Base-by-base conservation (phyloP, 805 yeast species). In the Saccharomycopsis selenospora region DNA sequence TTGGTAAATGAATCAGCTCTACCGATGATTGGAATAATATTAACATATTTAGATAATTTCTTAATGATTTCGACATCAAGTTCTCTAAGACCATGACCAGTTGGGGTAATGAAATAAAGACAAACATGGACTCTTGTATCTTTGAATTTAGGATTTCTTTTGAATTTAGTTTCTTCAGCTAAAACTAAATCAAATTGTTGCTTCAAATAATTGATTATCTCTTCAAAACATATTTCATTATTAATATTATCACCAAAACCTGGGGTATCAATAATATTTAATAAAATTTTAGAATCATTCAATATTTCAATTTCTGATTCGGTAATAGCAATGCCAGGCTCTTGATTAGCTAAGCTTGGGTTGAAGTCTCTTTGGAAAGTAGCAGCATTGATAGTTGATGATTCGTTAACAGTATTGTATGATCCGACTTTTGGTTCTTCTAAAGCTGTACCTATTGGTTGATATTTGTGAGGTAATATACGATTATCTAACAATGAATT, bases 61-160 rank as follows among this genome's bases (percentile, higher is more conserved):
- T 82, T 82, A 86, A 85, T 84, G 52, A 82, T 71, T 56, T 72
- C 77, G 30, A 85, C 77, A 60, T 85, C 95, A 50, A 85, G 60
- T 61, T 85, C 91, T 52, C 84, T 70, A 54, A 85, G 69, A 1
- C 91, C 90, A 61, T 85, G 93, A 14, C 95, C 95, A 3, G 80
- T 71, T 22, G 55, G 55, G 11, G 49, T 26, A 33, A 53, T 53
- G 40, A 53, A 51, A 28, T 51, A 51, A 11, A 49, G 28, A 27
- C 54, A 50, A 25, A 73, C 87, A 61, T 85, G 95, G 42, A 85
- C 85, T 55, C 93, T 71, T 40, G 80, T 79, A 64, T 85, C 95
- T 29, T 71, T 72, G 58, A 79, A 80, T 44, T 82, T 71, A 17
- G 88, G 82, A 65, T 82, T 80, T 65, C 95, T 75, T 56, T 77